Percentiles rank a stretch among this genome's conserved stretches.
These are phyloP conservation scores for Hericium erinaceus DNA, from an alignment of 768 basidiomycete species.

Conservation along the genomic window DNA sequence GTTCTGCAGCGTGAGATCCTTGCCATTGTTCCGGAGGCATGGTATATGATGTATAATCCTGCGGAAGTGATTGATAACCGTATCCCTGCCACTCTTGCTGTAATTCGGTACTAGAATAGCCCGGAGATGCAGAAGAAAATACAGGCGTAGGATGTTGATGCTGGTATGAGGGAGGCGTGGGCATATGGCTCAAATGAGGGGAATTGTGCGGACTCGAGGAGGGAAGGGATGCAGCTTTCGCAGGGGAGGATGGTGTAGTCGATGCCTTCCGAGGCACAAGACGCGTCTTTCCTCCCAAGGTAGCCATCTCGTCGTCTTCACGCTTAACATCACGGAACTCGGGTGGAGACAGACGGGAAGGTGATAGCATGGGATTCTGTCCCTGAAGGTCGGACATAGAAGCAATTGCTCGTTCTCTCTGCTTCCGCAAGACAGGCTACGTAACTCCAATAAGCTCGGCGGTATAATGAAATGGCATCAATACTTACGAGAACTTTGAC, in stretches of 20 bases:
- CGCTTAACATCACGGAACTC: conserved; percentile 33
- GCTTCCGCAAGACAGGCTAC: conserved; percentile 54
- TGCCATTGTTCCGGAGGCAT: conserved; percentile 7
- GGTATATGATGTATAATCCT: conserved; percentile 11
- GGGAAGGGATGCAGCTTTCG: conserved; percentile 23
- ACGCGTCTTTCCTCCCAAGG: conserved; percentile 55
- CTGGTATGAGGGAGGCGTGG: conserved; percentile 12
- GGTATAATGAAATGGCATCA: neutral
- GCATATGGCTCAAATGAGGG: conserved; percentile 16
- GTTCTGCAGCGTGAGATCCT: conserved; percentile 6
- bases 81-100: conserved; percentile 3
- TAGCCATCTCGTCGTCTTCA: conserved; percentile 52
- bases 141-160: conserved; percentile 1
- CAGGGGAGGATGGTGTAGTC: conserved; percentile 27
- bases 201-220: conserved; percentile 25
- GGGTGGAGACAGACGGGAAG: conserved; percentile 14
- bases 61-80: conserved; percentile 1
- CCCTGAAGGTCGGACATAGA: conserved; percentile 28
- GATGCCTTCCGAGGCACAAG: conserved; percentile 43
- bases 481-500: conserved; percentile 50
- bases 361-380: conserved; percentile 18
- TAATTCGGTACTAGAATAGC: neutral
- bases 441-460: neutral
- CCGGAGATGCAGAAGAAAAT: neutral
- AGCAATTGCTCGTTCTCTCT: conserved; percentile 38